phyloP scores from a whole-genome alignment of 164 flowering plant genomes.

The Vitis amurensis region DNA sequence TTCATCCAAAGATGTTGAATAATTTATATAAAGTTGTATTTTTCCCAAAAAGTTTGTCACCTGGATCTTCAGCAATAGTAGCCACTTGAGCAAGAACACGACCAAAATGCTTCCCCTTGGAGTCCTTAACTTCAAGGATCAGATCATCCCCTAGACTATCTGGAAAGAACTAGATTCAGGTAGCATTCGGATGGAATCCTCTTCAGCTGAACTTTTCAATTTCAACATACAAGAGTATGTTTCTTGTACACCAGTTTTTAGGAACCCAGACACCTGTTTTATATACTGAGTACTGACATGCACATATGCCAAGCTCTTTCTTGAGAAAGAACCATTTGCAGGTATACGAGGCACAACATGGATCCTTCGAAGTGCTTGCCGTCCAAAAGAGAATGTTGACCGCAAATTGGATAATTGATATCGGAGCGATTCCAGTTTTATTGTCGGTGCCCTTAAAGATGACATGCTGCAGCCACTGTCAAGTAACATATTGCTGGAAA shows the following conservation, averaged over 20 bases:
- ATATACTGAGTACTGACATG: conserved; percentile 83
- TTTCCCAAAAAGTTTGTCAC: conserved; percentile 83
- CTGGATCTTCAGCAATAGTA: conserved; percentile 77
- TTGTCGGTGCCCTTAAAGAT: conserved; percentile 42
- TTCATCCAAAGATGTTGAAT: conserved; percentile 73
- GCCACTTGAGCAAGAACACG: conserved; percentile 91
- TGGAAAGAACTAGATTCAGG: conserved; percentile 91
- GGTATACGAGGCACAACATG: conserved; percentile 54
- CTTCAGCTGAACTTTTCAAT: conserved; percentile 78
- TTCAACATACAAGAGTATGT: conserved; percentile 67
- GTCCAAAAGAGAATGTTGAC: conserved; percentile 60
- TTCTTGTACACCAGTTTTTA: conserved; percentile 72
- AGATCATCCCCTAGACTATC: conserved; percentile 89
- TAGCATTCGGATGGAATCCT: conserved; percentile 73
- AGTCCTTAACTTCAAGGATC: conserved; percentile 77
- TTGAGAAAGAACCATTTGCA: conserved; percentile 63
- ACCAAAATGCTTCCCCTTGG: conserved; percentile 76
- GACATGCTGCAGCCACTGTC: conserved; percentile 77
- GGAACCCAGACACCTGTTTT: conserved; percentile 79
- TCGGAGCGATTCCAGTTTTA: conserved; percentile 50
- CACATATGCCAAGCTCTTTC: conserved; percentile 74
- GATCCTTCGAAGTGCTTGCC: conserved; percentile 60
- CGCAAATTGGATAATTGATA: conserved; percentile 44
- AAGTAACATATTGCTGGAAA: too few relatives aligned
- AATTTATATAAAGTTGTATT: conserved; percentile 71